Percentiles rank a stretch among this genome's conserved stretches.
Evolutionary conservation across 441 rosid species (phyloP).

Genomic region (Euphorbia celastroides): DNA sequence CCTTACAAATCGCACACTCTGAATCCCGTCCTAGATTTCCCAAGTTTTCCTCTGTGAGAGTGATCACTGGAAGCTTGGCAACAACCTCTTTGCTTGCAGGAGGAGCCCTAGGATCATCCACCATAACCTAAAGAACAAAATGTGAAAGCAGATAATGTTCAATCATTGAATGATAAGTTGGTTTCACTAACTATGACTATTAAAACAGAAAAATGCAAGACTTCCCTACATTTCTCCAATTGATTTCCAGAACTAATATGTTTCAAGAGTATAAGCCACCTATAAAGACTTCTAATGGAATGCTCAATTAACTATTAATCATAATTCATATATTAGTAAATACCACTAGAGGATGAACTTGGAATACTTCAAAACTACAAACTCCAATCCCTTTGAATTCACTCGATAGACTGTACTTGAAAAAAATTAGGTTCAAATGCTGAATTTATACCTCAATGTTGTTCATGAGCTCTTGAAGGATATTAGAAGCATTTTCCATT

Average conservation of each 20-base stretch:
- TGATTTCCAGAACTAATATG: neutral
- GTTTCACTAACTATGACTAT: slow-evolving; percentile 3
- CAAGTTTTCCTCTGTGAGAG: slow-evolving; percentile 56
- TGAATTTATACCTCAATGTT: slow-evolving; percentile 53
- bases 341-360: neutral
- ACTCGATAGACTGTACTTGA: neutral
- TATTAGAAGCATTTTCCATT: slow-evolving; percentile 35
- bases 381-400: neutral
- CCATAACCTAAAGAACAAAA: slow-evolving; percentile 35
- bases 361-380: neutral
- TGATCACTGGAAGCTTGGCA: slow-evolving; percentile 78
- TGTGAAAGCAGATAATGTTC: neutral
- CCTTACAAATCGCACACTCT: slow-evolving; percentile 90
- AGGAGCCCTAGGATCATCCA: slow-evolving; percentile 41
- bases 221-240: neutral
- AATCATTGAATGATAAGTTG: neutral
- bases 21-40: slow-evolving; percentile 51
- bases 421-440: neutral
- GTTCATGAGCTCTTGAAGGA: slow-evolving; percentile 52
- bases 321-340: too few relatives aligned
- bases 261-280: neutral
- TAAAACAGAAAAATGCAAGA: neutral
- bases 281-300: neutral
- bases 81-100: slow-evolving; percentile 96
- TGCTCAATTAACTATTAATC: neutral